Percentiles rank a stretch among this genome's conserved stretches.
Conservation (phyloP, 2,329 filamentous ascomycete genomes). For the Colletotrichum ledebouriae region DNA sequence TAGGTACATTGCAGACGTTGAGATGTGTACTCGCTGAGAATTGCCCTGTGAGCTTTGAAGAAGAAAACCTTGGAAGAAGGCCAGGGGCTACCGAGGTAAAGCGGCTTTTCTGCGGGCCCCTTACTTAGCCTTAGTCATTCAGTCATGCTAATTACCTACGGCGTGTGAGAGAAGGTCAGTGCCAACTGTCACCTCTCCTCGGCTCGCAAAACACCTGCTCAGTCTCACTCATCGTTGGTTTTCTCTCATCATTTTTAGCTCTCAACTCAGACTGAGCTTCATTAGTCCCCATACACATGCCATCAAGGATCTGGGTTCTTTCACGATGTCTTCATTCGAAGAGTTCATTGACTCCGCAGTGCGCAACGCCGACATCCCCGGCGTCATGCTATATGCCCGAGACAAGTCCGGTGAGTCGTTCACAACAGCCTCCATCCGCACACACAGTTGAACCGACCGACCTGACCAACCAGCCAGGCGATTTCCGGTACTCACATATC, state of each 20-base stretch:
- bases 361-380: conserved; percentile 32
- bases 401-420: conserved; percentile 33
- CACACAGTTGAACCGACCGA: no score
- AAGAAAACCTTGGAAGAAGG: background rate
- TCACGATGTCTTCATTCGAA: conserved; percentile 36
- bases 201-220: background rate
- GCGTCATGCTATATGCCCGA: conserved; percentile 36
- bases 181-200: conserved; percentile 7
- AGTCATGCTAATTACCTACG: no score
- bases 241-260: background rate
- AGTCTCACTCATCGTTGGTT: background rate
- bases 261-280: background rate
- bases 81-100: conserved; percentile 12
- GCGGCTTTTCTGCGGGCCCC: conserved; percentile 4
- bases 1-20: background rate
- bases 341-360: conserved; percentile 31
- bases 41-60: background rate
- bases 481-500: conserved; percentile 33
- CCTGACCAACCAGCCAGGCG: background rate
- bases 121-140: no score
- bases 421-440: background rate
- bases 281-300: no score
- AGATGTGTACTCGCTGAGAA: background rate
- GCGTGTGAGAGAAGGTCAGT: background rate
- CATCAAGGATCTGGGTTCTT: no score